Evolutionary conservation across 169 alveolate species (phyloP), one percentile per base, ranked within the genome.

Genomic region (Besnoitia besnoiti): DNA sequence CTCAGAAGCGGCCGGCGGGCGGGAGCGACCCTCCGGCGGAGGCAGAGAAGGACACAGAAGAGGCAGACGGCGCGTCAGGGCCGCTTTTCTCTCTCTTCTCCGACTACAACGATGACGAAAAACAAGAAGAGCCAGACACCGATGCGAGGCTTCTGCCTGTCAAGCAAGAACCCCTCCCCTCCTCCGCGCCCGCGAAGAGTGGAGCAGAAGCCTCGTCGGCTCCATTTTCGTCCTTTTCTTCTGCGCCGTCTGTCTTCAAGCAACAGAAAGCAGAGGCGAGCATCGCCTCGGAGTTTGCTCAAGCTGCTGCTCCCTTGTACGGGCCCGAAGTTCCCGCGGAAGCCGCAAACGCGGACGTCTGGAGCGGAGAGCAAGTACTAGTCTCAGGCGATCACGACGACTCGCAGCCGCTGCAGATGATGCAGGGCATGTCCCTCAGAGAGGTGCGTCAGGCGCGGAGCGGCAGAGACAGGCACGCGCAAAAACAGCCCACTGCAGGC

Each of bases 61-160:
- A 30, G 10, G 80, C 39, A 14, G 80, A 35, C 12, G n/a, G 42
- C 8, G 80, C 24, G 24, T 35, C 47, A 16, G 80, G 80, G 12
- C 80, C 80, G 14, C 80, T 67, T 7, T 67, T 67, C 19, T 67
- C 80, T 67, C 80, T 67, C 24, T 67, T 67, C 21, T 67, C 80
- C 7, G 80, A 37, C 21, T 67, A 67, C 80, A 19, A 55, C 27
- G 80, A 67, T 16, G 80, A 67, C 40, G 44, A 67, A 1, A n/a
- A 30, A 8, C 42, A 67, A 27, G 77, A 10, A 10, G 80, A 30
- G 44, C 10, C 80, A n/a, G 39, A 37, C 1, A 16, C 39, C 24
- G 80, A 14, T 67, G 46, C 80, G n/a, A n/a, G n/a, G n/a, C n/a
- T n/a, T n/a, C n/a, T n/a, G 30, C 67, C 67, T 55, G 67, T 55